A percentile compares a stretch with the other conserved stretches of the same genome.
phyloP scores from a whole-genome alignment of 2,329 filamentous ascomycete genomes.

The Fusarium hostae region DNA sequence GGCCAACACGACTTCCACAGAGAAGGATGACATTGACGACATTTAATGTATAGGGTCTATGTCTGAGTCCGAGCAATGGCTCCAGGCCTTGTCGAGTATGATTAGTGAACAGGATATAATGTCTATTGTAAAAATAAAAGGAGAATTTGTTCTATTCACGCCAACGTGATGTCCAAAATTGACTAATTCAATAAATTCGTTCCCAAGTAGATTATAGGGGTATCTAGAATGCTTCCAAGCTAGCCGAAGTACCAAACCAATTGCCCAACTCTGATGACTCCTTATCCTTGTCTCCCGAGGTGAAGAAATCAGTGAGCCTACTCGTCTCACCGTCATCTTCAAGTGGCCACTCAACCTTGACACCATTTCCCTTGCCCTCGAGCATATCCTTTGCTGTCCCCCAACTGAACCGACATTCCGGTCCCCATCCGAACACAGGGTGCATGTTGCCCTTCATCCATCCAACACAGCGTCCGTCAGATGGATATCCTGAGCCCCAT shows the following conservation, averaged over 20 bases:
- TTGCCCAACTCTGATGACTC: conserved; percentile 73
- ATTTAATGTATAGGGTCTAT: conserved; percentile 59
- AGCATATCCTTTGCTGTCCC: conserved; percentile 93
- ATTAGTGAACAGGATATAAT: conserved; percentile 47
- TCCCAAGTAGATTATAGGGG: conserved; percentile 1
- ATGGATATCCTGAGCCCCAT: conserved; percentile 96
- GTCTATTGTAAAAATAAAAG: conserved; percentile 34
- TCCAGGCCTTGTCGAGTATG: conserved; percentile 28
- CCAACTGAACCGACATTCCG: conserved; percentile 95
- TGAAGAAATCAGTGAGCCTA: conserved; percentile 82
- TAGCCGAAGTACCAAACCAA: conserved; percentile 84
- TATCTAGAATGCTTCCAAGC: conserved; percentile 74
- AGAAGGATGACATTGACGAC: conserved; percentile 67
- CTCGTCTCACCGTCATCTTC: conserved; percentile 76
- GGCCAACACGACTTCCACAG: conserved; percentile 45
- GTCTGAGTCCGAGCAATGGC: conserved; percentile 26
- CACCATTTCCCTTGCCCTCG: conserved; percentile 74
- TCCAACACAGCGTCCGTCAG: conserved; percentile 79
- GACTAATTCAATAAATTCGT: neutral
- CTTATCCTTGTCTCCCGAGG: conserved; percentile 55
- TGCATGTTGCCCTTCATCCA: conserved; percentile 93
- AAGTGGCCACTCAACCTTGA: conserved; percentile 85
- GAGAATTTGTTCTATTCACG: conserved; percentile 8
- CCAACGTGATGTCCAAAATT: neutral
- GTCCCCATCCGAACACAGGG: conserved; percentile 93